Evolutionary conservation across 2,329 filamentous ascomycete species (phyloP), one percentile per base, ranked within the genome.

Genomic region (Metarhizium rileyi): DNA sequence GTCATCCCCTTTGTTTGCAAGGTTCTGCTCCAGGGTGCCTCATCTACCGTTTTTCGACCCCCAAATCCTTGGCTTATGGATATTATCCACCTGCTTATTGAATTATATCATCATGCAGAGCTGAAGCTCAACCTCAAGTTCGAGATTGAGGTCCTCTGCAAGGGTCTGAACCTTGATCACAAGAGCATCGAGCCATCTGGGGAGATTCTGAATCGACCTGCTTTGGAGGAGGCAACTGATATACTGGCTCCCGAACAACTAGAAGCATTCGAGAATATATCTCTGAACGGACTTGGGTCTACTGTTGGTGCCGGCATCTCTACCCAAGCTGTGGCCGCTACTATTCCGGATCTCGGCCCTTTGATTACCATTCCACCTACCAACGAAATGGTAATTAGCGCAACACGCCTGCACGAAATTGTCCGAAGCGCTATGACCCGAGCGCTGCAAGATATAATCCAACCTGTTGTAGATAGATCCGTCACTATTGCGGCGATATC

Each of bases 1-100:
- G 91, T 93, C 44, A 95, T 98, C 52, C 93, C 93, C 0, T 98
- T 98, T 65, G 93, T 95, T 48, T 98, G 93, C 78, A 97, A 96
- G 68, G 89, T 96, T 5, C 73, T 98, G 22, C 79, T 86, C 22
- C 90, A 96, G 63, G 90, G 90, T 20, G 83, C 81, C 35, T 80
- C 82, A 46, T 97, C 93, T 0, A 86, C 84, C 12, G 84, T 97
- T 9, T 98, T 98, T 70, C 86, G 83, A 50, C 90, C 91, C 10
- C 93, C 93, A 1, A 98, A 98, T 59, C 93, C 93, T 1, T 98
- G 93, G 93, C 68, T 96, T 42, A 95, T 96, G 87, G 93, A 98
- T 60, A 93, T 98, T 48, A 81, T 98, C 49, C 81, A 87, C 55
- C 74, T 97, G 7, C 76, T 98, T 33, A 87, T 95, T 59, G 94